These are phyloP conservation scores for Cenchrus fungigraminus DNA, from an alignment of 176 grass and related monocot genomes.

Conservation along the genomic window DNA sequence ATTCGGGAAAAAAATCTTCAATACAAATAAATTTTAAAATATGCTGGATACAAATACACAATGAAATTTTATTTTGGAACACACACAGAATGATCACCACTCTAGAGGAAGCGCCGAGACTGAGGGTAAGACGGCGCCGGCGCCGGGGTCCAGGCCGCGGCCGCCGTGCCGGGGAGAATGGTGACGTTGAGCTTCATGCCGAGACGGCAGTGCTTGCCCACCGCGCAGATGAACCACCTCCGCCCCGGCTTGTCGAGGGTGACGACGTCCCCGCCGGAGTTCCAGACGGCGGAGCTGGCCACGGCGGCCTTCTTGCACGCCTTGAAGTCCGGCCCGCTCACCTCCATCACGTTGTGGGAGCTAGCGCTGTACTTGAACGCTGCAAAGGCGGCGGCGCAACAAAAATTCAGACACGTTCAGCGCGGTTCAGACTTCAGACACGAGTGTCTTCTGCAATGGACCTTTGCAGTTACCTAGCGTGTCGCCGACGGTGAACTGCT, in stretches of 20 bases:
- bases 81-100: not conserved
- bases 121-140: not conserved
- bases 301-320: not conserved
- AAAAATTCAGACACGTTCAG: too few relatives aligned
- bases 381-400: not conserved
- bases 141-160: not conserved
- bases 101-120: not conserved
- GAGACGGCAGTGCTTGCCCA: not conserved
- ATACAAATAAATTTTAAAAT: too few relatives aligned
- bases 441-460: not conserved
- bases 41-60: too few relatives aligned
- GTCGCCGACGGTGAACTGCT: constrained; percentile 51
- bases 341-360: constrained; percentile 17
- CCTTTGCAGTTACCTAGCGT: constrained; percentile 12
- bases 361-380: constrained; percentile 16
- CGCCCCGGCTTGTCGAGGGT: constrained; percentile 1
- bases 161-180: not conserved
- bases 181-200: constrained; percentile 46
- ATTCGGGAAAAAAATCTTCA: too few relatives aligned
- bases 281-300: not conserved
- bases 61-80: too few relatives aligned
- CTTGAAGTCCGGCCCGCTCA: constrained; percentile 27
- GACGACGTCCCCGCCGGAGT: not conserved
- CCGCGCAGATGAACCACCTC: constrained; percentile 40
- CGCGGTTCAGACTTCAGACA: too few relatives aligned